phyloP scores from a whole-genome alignment of 805 yeast species.

The Candida maltosa region DNA sequence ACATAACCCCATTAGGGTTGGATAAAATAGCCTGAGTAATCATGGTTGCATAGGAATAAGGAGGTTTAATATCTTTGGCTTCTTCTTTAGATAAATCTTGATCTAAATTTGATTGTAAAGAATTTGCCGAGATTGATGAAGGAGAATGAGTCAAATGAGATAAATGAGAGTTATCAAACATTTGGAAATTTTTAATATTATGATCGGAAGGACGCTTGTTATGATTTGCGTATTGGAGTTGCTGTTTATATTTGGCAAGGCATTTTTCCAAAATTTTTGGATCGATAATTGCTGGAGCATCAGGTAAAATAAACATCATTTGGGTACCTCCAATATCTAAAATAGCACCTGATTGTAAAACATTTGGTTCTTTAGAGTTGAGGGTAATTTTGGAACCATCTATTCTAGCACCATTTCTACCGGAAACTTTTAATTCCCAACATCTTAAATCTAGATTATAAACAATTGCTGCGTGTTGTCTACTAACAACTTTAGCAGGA shows the following conservation, averaged over 20 bases:
- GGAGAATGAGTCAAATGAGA: constrained; percentile 36
- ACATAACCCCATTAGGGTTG: constrained; percentile 80
- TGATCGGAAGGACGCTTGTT: background rate
- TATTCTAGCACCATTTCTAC: constrained; percentile 91
- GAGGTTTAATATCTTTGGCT: constrained; percentile 91
- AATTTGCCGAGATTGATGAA: constrained; percentile 34
- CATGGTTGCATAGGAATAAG: constrained; percentile 96
- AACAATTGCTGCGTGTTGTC: constrained; percentile 82
- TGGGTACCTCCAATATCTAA: constrained; percentile 96
- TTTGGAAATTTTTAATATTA: constrained; percentile 48
- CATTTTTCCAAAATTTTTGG: constrained; percentile 41
- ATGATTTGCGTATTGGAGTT: constrained; percentile 7
- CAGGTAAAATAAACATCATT: constrained; percentile 98
- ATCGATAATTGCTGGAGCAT: constrained; percentile 70
- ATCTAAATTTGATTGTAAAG: constrained; percentile 44
- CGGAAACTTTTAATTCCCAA: constrained; percentile 83
- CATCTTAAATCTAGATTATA: constrained; percentile 70
- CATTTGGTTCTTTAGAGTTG: constrained; percentile 48
- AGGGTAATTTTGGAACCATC: constrained; percentile 62
- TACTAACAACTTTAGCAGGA: constrained; percentile 94
- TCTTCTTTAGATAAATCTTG: constrained; percentile 84
- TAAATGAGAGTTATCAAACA: constrained; percentile 47
- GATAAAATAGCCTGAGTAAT: constrained; percentile 95
- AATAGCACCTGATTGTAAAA: constrained; percentile 81
- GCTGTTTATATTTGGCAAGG: constrained; percentile 27